Conservation (phyloP, 2,329 filamentous ascomycete genomes). For the Venturia effusa region DNA sequence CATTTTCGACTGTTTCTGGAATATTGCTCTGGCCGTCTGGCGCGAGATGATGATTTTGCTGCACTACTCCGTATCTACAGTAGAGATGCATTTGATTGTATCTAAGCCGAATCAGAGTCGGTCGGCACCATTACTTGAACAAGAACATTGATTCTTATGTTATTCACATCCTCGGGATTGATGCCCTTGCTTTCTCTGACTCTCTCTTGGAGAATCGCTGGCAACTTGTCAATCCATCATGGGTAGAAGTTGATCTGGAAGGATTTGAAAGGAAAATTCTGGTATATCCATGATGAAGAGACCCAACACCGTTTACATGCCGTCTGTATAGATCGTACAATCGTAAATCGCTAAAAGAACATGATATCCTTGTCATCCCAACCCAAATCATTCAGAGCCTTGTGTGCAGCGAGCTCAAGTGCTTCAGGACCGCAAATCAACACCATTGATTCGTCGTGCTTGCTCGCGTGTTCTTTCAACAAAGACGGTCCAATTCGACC, state of each 20-base stretch:
- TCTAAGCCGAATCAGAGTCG: too few species aligned
- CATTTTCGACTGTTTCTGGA: neutral
- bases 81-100: too few species aligned
- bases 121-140: too few species aligned
- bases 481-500: conserved; percentile 57
- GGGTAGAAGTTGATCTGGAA: too few species aligned
- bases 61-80: too few species aligned
- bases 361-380: conserved; percentile 64
- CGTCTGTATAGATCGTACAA: conserved; percentile 17
- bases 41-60: too few species aligned
- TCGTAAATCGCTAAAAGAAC: conserved; percentile 51
- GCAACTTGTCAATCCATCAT: too few species aligned
- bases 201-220: too few species aligned
- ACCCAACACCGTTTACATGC: neutral
- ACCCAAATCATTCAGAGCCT: conserved; percentile 48
- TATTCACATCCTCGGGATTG: too few species aligned
- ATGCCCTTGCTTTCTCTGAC: too few species aligned
- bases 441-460: conserved; percentile 46
- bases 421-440: conserved; percentile 69
- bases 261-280: neutral
- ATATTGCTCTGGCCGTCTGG: too few species aligned
- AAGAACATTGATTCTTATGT: too few species aligned
- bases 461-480: conserved; percentile 45
- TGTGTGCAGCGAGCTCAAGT: conserved; percentile 57
- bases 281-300: neutral